phyloP scores from a whole-genome alignment of 2,329 filamentous ascomycete genomes.

The Talaromyces sp. region DNA sequence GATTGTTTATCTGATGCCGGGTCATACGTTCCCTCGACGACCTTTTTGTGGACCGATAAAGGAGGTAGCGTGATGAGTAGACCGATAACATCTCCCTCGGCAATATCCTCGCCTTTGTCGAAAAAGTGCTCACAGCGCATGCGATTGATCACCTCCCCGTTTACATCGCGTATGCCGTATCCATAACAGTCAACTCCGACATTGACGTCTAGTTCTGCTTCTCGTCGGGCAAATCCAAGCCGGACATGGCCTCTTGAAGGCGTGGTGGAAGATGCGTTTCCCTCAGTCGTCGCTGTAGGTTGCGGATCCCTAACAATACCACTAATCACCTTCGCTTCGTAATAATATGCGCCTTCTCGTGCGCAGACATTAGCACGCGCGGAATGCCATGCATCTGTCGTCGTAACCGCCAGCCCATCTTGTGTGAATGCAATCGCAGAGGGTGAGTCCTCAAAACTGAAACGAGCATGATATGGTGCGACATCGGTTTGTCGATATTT shows the following conservation, averaged over 20 bases:
- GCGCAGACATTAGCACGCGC: slow-evolving; percentile 86
- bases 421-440: slow-evolving; percentile 79
- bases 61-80: slow-evolving; percentile 88
- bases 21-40: slow-evolving; percentile 84
- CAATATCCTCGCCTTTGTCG: slow-evolving; percentile 70
- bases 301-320: slow-evolving; percentile 49
- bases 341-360: slow-evolving; percentile 86
- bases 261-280: slow-evolving; percentile 23
- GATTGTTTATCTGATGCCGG: slow-evolving; percentile 64
- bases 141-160: slow-evolving; percentile 88
- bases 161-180: slow-evolving; percentile 85
- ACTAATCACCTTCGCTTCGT: slow-evolving; percentile 83
- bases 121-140: slow-evolving; percentile 92
- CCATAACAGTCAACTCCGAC: slow-evolving; percentile 93
- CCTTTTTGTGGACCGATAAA: slow-evolving; percentile 78
- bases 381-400: slow-evolving; percentile 89
- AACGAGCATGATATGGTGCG: slow-evolving; percentile 74
- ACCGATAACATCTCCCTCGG: slow-evolving; percentile 89
- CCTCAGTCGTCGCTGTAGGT: slow-evolving; percentile 22
- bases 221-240: slow-evolving; percentile 47
- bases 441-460: slow-evolving; percentile 91
- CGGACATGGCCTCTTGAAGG: slow-evolving; percentile 43
- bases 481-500: slow-evolving; percentile 88
- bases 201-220: slow-evolving; percentile 48
- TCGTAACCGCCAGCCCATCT: slow-evolving; percentile 73